phyloP scores from a whole-genome alignment of 2,329 filamentous ascomycete species.

The Cladophialophora bantiana region DNA sequence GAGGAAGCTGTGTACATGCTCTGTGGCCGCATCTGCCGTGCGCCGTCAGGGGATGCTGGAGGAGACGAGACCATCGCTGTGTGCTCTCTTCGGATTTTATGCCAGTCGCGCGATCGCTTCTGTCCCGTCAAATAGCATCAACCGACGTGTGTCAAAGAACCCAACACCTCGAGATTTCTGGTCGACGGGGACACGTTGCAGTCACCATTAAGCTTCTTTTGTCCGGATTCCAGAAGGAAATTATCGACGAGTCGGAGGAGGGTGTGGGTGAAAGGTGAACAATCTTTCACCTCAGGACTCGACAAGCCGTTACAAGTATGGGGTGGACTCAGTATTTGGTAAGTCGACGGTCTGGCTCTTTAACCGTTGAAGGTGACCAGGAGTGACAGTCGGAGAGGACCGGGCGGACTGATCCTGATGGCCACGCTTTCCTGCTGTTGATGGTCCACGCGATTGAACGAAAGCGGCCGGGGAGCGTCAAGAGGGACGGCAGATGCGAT shows the following conservation, averaged over 20 bases:
- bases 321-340: not conserved
- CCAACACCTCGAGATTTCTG: slow-evolving; percentile 15
- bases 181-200: slow-evolving; percentile 16
- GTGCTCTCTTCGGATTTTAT: slow-evolving; percentile 9
- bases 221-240: slow-evolving; percentile 7
- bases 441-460: not conserved
- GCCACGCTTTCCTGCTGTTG: not conserved
- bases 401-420: not conserved
- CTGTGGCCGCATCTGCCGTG: slow-evolving; percentile 35
- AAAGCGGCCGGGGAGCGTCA: not conserved
- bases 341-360: not conserved
- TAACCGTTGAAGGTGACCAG: slow-evolving; percentile 4
- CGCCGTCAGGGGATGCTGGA: slow-evolving; percentile 39
- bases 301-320: slow-evolving; percentile 2
- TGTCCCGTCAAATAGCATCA: not conserved
- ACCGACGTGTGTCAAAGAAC: slow-evolving; percentile 22
- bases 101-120: slow-evolving; percentile 13
- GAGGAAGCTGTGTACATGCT: slow-evolving; percentile 39
- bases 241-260: not conserved
- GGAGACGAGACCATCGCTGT: slow-evolving; percentile 38
- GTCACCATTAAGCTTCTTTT: slow-evolving; percentile 27
- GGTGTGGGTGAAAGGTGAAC: slow-evolving; percentile 5
- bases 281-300: not conserved
- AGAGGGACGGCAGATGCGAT: not conserved
- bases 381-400: slow-evolving; percentile 4